phyloP scores from a whole-genome alignment of 441 rosid genomes.

The Dalechampia spathulata region DNA sequence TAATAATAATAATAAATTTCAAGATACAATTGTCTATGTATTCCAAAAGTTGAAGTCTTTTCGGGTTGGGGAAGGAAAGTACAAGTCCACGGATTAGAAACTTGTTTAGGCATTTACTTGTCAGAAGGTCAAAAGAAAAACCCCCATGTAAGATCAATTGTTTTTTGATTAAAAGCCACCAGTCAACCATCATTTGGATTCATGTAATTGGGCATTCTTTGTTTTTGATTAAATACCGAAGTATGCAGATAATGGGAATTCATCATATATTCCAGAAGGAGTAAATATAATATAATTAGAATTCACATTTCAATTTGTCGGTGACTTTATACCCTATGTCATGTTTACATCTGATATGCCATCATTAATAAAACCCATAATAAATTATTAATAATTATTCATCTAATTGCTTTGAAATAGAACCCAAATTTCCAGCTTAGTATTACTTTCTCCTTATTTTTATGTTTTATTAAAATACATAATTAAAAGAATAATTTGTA shows the following conservation, averaged over 20 bases:
- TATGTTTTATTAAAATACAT: too few species aligned
- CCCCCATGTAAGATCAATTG: background rate
- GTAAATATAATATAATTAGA: too few species aligned
- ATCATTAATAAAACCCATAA: too few species aligned
- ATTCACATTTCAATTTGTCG: too few species aligned
- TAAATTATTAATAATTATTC: too few species aligned
- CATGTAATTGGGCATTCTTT: background rate
- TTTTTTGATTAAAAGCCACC: background rate
- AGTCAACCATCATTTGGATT: constrained; percentile 10
- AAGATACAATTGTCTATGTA: background rate
- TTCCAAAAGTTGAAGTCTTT: constrained; percentile 6
- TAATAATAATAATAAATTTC: too few species aligned
- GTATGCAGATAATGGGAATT: background rate
- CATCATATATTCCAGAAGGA: background rate
- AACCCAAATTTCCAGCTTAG: too few species aligned
- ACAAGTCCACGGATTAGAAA: constrained; percentile 1
- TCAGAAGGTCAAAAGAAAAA: constrained; percentile 9
- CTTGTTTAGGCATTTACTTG: background rate
- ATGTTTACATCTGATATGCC: too few species aligned
- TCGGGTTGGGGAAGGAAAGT: background rate
- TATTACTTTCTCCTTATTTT: too few species aligned
- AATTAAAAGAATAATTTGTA: too few species aligned
- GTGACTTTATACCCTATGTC: too few species aligned
- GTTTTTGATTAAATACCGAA: background rate
- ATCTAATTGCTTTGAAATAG: too few species aligned